These are phyloP conservation scores for Boechera retrofracta DNA, from an alignment of 345 rosid species.

Conservation along the genomic window DNA sequence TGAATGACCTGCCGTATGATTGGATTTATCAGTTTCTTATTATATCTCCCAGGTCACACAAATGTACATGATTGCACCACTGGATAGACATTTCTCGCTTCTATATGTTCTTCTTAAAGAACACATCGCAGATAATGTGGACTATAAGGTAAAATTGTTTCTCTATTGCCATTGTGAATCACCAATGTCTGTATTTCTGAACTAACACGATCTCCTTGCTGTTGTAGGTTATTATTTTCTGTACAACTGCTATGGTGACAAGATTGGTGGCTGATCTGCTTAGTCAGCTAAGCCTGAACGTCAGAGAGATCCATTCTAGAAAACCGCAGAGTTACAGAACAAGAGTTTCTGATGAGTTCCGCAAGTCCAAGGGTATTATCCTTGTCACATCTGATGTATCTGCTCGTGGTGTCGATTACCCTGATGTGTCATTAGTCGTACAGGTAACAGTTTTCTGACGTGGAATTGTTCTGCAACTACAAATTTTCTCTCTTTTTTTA, in stretches of 20 bases:
- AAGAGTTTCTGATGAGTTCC: conserved; percentile 90
- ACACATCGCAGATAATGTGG: conserved; percentile 83
- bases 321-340: conserved; percentile 95
- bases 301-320: conserved; percentile 96
- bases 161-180: conserved; percentile 10
- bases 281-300: conserved; percentile 76
- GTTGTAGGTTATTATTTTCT: conserved; percentile 86
- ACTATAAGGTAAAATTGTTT: conserved; percentile 70
- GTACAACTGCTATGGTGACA: conserved; percentile 97
- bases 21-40: conserved; percentile 12
- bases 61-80: conserved; percentile 72
- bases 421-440: conserved; percentile 93
- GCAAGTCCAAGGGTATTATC: conserved; percentile 91
- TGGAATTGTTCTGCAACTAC: conserved; percentile 3
- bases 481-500: background rate
- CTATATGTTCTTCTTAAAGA: conserved; percentile 78
- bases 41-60: conserved; percentile 77
- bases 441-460: conserved; percentile 60
- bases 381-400: conserved; percentile 98
- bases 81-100: conserved; percentile 77
- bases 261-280: conserved; percentile 79
- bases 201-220: background rate
- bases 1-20: conserved; percentile 21
- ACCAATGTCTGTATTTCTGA: conserved; percentile 3
- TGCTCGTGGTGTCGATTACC: conserved; percentile 99